Percentiles rank a stretch among this genome's conserved stretches.
phyloP scores from a whole-genome alignment of 345 rosid genomes.

The Mangifera indica region DNA sequence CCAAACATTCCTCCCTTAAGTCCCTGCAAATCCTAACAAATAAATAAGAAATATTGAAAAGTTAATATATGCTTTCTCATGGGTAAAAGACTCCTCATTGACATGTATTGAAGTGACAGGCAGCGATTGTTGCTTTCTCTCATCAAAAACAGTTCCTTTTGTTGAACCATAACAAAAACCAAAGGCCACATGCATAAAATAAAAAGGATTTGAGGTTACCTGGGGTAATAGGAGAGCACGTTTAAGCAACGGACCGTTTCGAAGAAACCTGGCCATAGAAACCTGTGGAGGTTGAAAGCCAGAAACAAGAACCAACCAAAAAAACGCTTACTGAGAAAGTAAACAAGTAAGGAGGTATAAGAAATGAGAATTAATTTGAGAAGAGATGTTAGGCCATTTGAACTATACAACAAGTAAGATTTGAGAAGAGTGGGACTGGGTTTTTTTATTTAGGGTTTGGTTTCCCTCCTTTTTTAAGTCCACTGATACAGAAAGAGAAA shows the following conservation, averaged over 20 bases:
- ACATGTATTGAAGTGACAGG: neutral
- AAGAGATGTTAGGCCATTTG: constrained; percentile 15
- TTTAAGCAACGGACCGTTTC: constrained; percentile 41
- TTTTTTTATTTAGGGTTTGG: neutral
- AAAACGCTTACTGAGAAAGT: neutral
- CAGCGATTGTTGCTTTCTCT: neutral
- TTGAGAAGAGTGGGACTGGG: neutral
- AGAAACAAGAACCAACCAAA: neutral
- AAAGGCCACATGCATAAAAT: neutral
- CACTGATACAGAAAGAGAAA: no score
- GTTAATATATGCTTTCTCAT: neutral
- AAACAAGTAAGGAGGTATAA: neutral
- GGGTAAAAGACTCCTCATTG: neutral
- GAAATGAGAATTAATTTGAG: neutral
- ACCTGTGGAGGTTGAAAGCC: neutral
- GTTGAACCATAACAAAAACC: neutral
- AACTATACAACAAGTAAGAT: no score
- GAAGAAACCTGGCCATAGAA: constrained; percentile 64
- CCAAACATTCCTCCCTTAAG: constrained; percentile 41
- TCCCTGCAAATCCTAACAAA: constrained; percentile 40
- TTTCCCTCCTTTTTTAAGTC: constrained; percentile 38
- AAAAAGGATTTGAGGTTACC: constrained; percentile 32
- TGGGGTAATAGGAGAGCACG: constrained; percentile 37
- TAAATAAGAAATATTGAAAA: neutral
- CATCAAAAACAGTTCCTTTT: neutral